phyloP scores from a whole-genome alignment of 495 filamentous ascomycete species.

The Hypomontagnella monticulosa region DNA sequence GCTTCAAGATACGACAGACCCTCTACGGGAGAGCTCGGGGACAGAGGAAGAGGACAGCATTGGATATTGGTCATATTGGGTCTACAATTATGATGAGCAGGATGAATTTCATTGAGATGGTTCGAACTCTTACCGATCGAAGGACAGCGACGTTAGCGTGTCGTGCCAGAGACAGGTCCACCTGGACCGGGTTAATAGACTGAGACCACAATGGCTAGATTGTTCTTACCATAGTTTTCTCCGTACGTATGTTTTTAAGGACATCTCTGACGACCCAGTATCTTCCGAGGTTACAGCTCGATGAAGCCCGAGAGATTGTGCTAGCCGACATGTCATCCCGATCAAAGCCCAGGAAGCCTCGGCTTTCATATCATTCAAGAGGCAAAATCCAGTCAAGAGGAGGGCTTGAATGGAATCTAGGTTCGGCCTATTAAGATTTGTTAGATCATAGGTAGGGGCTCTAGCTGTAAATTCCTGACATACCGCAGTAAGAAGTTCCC shows the following conservation, averaged over 20 bases:
- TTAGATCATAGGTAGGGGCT: slow-evolving; percentile 8
- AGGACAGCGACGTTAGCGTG: slow-evolving; percentile 63
- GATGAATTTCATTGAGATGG: not conserved
- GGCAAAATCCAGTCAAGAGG: slow-evolving; percentile 62
- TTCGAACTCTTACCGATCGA: slow-evolving; percentile 56
- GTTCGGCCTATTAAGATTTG: slow-evolving; percentile 52
- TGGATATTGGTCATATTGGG: slow-evolving; percentile 62
- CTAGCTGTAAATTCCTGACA: not conserved
- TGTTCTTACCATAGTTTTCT: slow-evolving; percentile 55
- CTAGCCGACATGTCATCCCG: slow-evolving; percentile 63
- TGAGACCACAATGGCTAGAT: not conserved
- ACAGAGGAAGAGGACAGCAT: slow-evolving; percentile 57
- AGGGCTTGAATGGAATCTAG: slow-evolving; percentile 67
- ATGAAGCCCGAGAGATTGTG: slow-evolving; percentile 64
- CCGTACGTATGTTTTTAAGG: slow-evolving; percentile 55
- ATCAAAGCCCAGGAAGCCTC: slow-evolving; percentile 67
- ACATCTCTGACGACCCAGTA: slow-evolving; percentile 42
- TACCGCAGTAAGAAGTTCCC: slow-evolving; percentile 63
- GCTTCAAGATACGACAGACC: slow-evolving; percentile 63
- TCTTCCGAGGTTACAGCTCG: slow-evolving; percentile 53
- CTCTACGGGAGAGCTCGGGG: slow-evolving; percentile 53
- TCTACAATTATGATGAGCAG: slow-evolving; percentile 36
- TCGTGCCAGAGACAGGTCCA: slow-evolving; percentile 69
- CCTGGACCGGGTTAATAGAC: slow-evolving; percentile 44
- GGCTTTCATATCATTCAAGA: slow-evolving; percentile 68